Evolutionary conservation across 768 basidiomycete species (phyloP).

Genomic region (Lactifluus rugatus): DNA sequence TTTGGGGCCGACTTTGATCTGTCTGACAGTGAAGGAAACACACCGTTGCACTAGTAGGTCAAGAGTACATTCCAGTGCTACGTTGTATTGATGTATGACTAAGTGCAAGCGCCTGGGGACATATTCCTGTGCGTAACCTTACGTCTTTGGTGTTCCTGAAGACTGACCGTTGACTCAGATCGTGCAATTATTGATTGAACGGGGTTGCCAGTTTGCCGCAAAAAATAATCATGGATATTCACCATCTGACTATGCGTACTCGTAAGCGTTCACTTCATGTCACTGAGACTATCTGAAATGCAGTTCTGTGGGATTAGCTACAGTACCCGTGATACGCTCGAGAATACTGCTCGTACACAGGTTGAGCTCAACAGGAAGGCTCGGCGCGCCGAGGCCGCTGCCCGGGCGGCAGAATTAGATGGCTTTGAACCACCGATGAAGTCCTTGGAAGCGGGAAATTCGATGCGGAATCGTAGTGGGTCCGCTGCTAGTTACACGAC

Average conservation of each 20-base stretch:
- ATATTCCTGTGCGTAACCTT: conserved; percentile 53
- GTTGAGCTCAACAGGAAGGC: conserved; percentile 74
- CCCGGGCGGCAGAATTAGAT: conserved; percentile 54
- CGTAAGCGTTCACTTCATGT: conserved; percentile 36
- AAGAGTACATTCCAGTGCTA: not conserved
- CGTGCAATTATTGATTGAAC: conserved; percentile 78
- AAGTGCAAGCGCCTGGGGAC: conserved; percentile 84
- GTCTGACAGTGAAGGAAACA: conserved; percentile 86
- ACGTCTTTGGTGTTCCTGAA: conserved; percentile 12
- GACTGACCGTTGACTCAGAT: conserved; percentile 37
- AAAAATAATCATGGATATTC: conserved; percentile 90
- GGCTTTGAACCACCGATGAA: conserved; percentile 32
- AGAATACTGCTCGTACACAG: conserved; percentile 70
- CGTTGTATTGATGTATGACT: conserved; percentile 11
- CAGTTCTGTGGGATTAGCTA: conserved; percentile 34
- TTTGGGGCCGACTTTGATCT: conserved; percentile 84
- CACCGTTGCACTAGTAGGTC: conserved; percentile 84
- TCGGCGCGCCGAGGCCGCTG: conserved; percentile 64
- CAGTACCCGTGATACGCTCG: conserved; percentile 65
- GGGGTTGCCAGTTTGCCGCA: conserved; percentile 74
- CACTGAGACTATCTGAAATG: conserved; percentile 17
- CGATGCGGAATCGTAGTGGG: conserved; percentile 20
- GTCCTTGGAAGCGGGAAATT: conserved; percentile 37
- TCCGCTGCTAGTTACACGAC: conserved; percentile 25
- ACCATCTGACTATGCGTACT: conserved; percentile 88